A percentile compares a stretch with the other conserved stretches of the same genome.
These are phyloP conservation scores for Solanum chilense DNA, from an alignment of 257 asterid genomes.

Conservation along the genomic window DNA sequence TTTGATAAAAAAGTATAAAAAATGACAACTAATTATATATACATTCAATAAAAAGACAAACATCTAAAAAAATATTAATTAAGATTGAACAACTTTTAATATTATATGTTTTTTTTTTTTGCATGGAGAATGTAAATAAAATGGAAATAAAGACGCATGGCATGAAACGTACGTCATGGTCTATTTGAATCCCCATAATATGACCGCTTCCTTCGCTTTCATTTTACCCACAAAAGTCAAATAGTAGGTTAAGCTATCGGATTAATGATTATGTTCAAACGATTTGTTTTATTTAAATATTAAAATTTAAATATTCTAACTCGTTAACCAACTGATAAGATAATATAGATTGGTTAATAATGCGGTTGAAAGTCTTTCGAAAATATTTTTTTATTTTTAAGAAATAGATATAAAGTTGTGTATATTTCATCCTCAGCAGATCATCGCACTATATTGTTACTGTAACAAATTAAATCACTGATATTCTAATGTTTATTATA, in stretches of 20 bases:
- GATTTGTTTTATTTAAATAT: too few relatives aligned
- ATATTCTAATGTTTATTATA: too few relatives aligned
- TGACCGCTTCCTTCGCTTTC: not conserved
- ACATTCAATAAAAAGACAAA: not conserved
- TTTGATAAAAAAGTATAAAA: not conserved
- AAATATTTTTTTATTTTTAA: too few relatives aligned
- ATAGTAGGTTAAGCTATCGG: not conserved
- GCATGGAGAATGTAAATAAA: not conserved
- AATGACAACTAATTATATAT: not conserved
- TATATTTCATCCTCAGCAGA: too few relatives aligned
- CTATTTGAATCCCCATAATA: not conserved
- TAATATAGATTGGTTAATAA: too few relatives aligned
- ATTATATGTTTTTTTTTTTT: not conserved
- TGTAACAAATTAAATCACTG: not conserved
- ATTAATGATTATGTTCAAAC: too few relatives aligned
- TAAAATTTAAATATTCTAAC: too few relatives aligned
- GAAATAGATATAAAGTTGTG: too few relatives aligned
- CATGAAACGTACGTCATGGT: not conserved
- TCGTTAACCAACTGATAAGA: too few relatives aligned
- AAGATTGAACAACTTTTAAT: not conserved
- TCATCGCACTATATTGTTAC: too few relatives aligned
- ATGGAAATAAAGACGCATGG: not conserved
- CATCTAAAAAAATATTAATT: not conserved
- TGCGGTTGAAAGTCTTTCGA: fast-evolving
- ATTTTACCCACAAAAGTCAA: not conserved